phyloP scores from a whole-genome alignment of 768 basidiomycete species.

The Roridomyces roridus region DNA sequence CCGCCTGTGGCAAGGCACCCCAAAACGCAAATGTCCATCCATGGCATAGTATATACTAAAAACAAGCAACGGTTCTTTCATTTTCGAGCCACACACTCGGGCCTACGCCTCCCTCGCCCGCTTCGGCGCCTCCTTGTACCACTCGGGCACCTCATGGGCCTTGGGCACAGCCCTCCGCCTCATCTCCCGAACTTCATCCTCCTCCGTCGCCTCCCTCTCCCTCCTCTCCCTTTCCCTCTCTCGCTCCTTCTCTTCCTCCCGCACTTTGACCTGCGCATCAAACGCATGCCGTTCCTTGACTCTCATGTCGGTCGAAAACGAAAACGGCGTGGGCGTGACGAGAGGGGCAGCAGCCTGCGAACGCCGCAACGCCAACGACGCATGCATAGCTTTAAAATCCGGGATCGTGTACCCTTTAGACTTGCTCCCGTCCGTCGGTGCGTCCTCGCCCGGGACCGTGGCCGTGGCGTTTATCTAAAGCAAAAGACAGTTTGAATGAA shows the following conservation, averaged over 20 bases:
- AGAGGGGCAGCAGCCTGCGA: conserved; percentile 54
- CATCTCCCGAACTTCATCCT: conserved; percentile 63
- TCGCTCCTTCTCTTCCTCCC: conserved; percentile 61
- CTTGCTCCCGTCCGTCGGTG: not conserved
- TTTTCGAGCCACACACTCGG: conserved; percentile 1
- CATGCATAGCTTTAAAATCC: conserved; percentile 61
- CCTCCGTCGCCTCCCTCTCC: conserved; percentile 61
- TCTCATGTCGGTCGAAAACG: conserved; percentile 60
- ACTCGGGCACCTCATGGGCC: conserved; percentile 77
- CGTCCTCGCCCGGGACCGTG: not conserved
- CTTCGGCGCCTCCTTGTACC: conserved; percentile 78
- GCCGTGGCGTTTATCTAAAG: not conserved
- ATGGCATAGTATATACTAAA: too few species aligned
- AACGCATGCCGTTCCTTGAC: conserved; percentile 69
- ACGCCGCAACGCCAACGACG: conserved; percentile 52
- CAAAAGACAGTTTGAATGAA: not conserved
- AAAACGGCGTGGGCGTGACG: conserved; percentile 44
- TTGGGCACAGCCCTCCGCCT: conserved; percentile 67
- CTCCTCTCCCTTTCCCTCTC: conserved; percentile 53
- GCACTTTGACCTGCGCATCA: conserved; percentile 59
- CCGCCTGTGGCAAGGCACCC: too few species aligned
- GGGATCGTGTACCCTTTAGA: conserved; percentile 44
- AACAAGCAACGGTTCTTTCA: too few species aligned
- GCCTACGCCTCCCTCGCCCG: conserved; percentile 36
- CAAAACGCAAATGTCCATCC: too few species aligned